Evolutionary conservation across 148 eudicot genomes (phyloP).

Genomic region (Beta vulgaris): DNA sequence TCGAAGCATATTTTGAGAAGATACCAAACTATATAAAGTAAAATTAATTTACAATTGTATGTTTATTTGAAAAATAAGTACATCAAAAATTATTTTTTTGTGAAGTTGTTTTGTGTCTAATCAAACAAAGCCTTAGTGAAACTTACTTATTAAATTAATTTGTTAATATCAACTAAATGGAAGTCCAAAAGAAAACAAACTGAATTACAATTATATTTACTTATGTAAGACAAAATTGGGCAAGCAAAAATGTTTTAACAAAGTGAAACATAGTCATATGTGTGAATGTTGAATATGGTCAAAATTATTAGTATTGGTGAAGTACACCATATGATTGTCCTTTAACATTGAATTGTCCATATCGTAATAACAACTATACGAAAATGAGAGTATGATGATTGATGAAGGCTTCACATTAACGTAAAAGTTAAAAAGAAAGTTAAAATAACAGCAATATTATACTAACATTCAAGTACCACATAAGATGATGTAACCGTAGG

Average conservation of each 20-base stretch:
- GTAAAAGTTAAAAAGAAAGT: neutral
- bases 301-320: neutral
- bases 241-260: neutral
- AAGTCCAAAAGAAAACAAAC: too few species aligned
- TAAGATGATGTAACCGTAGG: too few species aligned
- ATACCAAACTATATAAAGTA: too few species aligned
- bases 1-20: too few species aligned
- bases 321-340: constrained; percentile 22
- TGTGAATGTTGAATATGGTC: constrained; percentile 5
- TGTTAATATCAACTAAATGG: too few species aligned
- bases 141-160: too few species aligned
- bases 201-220: too few species aligned
- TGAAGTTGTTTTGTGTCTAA: too few species aligned
- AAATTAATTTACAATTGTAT: too few species aligned
- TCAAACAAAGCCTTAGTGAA: too few species aligned
- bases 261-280: neutral
- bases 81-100: too few species aligned
- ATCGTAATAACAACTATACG: neutral
- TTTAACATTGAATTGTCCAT: constrained; percentile 18
- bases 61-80: too few species aligned
- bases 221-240: neutral
- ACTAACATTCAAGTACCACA: neutral
- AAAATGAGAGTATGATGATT: neutral
- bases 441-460: neutral
- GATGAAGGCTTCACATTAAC: constrained; percentile 8